These are phyloP conservation scores for Amoebophrya sp. DNA, from an alignment of 169 alveolate species.

Conservation along the genomic window DNA sequence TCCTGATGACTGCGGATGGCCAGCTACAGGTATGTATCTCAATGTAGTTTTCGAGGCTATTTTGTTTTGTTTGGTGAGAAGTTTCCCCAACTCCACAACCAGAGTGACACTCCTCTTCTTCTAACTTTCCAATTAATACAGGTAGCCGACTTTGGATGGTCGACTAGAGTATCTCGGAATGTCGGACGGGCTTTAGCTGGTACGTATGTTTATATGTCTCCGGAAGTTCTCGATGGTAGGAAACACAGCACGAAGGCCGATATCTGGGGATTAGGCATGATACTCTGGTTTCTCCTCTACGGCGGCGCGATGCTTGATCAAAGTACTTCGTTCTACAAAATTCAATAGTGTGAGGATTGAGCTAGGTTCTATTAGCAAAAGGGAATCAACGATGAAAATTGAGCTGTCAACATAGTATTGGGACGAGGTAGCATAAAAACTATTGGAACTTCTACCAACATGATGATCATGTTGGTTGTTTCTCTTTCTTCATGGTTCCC, in stretches of 20 bases:
- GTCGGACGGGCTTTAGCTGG: slow-evolving; percentile 2
- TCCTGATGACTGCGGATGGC: slow-evolving; percentile 44
- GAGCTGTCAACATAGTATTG: not conserved
- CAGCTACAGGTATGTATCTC: no score
- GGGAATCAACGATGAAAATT: not conserved
- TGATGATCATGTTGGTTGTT: not conserved
- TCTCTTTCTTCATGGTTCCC: not conserved
- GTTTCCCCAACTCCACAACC: no score
- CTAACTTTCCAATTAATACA: no score
- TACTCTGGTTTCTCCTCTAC: not conserved
- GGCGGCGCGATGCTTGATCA: not conserved
- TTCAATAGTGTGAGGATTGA: no score
- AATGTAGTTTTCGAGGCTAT: no score
- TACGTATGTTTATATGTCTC: not conserved
- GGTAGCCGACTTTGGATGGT: not conserved
- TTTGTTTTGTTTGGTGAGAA: no score
- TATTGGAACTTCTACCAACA: not conserved
- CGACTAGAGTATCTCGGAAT: not conserved
- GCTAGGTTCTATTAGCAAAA: not conserved
- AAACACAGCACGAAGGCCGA: not conserved
- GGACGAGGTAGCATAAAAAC: not conserved
- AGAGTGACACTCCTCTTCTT: no score
- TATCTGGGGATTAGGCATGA: not conserved
- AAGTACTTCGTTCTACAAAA: not conserved
- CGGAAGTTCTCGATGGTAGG: not conserved